Conservation (phyloP, 2,329 filamentous ascomycete species). For the Fusarium bulbicola region DNA sequence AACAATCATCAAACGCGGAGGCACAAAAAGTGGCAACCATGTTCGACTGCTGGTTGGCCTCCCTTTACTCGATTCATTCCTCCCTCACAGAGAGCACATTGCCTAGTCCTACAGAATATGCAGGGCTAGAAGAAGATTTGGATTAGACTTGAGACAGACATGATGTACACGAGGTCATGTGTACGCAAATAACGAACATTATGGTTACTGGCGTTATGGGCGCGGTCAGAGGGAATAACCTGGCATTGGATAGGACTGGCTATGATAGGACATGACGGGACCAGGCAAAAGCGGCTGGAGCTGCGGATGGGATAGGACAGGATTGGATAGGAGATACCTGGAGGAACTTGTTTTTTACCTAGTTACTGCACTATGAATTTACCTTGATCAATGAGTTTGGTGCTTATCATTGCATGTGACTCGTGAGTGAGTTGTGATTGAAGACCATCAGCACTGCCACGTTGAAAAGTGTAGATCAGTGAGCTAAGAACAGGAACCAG, state of each 20-base stretch:
- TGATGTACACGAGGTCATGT: conserved; percentile 11
- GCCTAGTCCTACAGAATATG: conserved; percentile 44
- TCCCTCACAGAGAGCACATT: conserved; percentile 38
- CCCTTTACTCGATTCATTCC: conserved; percentile 58
- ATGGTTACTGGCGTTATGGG: conserved; percentile 26
- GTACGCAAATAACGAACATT: conserved; percentile 5
- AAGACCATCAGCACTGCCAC: conserved; percentile 14
- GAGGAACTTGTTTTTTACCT: conserved; percentile 4
- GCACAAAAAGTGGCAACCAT: conserved; percentile 45
- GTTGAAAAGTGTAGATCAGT: neutral
- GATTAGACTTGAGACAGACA: conserved; percentile 29
- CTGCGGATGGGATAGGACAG: neutral
- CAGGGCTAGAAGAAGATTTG: conserved; percentile 39
- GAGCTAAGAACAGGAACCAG: neutral
- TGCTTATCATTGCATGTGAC: neutral
- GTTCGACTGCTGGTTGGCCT: conserved; percentile 61
- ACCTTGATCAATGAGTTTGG: neutral
- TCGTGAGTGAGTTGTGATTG: neutral
- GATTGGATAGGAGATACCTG: conserved; percentile 17
- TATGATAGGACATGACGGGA: neutral
- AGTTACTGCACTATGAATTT: neutral
- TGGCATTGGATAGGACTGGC: conserved; percentile 1
- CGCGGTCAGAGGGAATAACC: conserved; percentile 17
- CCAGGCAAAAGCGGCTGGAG: conserved; percentile 18
- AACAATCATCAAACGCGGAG: conserved; percentile 48